Evolutionary conservation across 2,329 filamentous ascomycete species (phyloP).

Genomic region (Arthrobotrys sinensis): DNA sequence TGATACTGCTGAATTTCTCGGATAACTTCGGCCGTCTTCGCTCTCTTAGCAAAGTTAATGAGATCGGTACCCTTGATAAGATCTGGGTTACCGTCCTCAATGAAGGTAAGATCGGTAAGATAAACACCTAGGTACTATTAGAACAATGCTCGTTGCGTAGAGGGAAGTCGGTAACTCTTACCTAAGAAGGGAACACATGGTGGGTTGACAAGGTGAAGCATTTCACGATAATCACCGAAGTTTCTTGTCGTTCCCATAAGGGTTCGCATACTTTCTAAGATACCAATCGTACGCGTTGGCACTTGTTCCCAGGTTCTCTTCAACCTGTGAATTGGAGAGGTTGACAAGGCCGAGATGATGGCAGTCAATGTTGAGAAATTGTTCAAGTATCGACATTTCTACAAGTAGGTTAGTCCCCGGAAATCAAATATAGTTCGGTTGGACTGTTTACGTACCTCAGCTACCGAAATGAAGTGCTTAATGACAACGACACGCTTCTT

Average conservation of each 20-base stretch:
- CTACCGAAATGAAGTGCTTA: constrained; percentile 96
- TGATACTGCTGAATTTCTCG: constrained; percentile 99
- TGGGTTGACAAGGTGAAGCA: constrained; percentile 90
- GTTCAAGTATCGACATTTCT: constrained; percentile 95
- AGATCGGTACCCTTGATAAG: constrained; percentile 95
- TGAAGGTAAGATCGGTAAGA: constrained; percentile 96
- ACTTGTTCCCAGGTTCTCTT: constrained; percentile 96
- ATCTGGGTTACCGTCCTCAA: constrained; percentile 97
- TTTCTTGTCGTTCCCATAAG: constrained; percentile 99
- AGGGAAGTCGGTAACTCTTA: constrained; percentile 68
- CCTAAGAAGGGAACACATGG: constrained; percentile 99
- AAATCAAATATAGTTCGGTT: constrained; percentile 30
- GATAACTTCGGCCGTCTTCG: constrained; percentile 98
- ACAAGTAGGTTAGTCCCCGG: constrained; percentile 63
- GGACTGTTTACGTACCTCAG: constrained; percentile 79
- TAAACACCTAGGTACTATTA: constrained; percentile 80
- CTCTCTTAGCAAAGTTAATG: constrained; percentile 98
- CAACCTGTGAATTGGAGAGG: constrained; percentile 92
- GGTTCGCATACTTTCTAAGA: constrained; percentile 90
- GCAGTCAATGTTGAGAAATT: constrained; percentile 98
- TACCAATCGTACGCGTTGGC: constrained; percentile 83
- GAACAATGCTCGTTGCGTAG: background rate
- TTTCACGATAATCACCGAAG: constrained; percentile 95
- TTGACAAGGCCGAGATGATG: constrained; percentile 95
- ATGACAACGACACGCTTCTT: constrained; percentile 97